Evolutionary conservation across 1,284 basidiomycete species (phyloP), one percentile per base, ranked within the genome.

Genomic region (Ceratobasidium sp.): DNA sequence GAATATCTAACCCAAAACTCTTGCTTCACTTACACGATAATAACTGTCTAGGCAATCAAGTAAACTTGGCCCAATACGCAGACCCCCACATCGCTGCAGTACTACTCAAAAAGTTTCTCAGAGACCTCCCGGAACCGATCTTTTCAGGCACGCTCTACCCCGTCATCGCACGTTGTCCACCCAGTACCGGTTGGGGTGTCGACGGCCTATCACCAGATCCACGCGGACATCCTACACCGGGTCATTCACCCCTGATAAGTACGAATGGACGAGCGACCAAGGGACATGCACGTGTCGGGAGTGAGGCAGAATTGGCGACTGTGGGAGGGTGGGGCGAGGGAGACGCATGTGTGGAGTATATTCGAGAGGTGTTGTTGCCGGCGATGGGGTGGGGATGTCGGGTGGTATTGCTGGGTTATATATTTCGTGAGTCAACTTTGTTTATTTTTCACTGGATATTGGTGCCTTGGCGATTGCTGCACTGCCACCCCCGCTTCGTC

Each of bases 31-130:
- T 33, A 33, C 33, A 33, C 33, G 33, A 33, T 33, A 33, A 33
- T 33, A 44, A 48, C 10, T 40, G 5, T 61, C 17, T 77, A 93
- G 92, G 92, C 46, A 91, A 95, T 81, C 91, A 94, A 1, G 92
- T 96, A 15, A 92, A 91, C 1, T 85, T 96, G 50, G 86, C 89
- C 17, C 91, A 87, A 4, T 95, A 94, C 82, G 87, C 87, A 0
- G 94, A 96, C 81, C 91, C 93, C 2, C 89, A 94, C 84, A 87
- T 96, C 1, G 93, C 94, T 1, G 94, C 95, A 1, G 94, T 95
- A 1, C 87, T 96, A 20, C 85, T 96, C 78, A 96, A 96, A 86
- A 94, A 94, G 82, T 96, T 92, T 82, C 84, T 96, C 23, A 89
- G 93, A 42, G 93, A 94, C 83, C 86, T 96, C 1, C 93, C 93